Evolutionary conservation across 2,329 filamentous ascomycete genomes (phyloP).

Genomic region (Botrytis byssoidea): DNA sequence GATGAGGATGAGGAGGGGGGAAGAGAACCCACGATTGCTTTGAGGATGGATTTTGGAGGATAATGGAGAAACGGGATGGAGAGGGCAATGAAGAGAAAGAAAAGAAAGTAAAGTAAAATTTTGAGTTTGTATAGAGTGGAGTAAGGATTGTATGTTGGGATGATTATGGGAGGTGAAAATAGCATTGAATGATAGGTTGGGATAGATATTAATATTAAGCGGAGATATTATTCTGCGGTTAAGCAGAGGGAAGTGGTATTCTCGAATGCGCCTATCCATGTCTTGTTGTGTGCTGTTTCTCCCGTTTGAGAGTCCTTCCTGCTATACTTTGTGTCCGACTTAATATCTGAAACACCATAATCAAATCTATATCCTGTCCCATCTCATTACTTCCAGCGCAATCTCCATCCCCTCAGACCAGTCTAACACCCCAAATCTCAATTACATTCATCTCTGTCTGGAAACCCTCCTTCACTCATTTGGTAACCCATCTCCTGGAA

Average conservation of each 20-base stretch:
- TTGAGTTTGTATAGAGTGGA: not conserved
- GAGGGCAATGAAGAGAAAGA: no score
- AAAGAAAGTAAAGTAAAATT: not conserved
- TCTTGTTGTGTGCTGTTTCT: not conserved
- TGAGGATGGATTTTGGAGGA: slow-evolving; percentile 87
- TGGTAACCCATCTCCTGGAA: not conserved
- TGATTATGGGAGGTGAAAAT: not conserved
- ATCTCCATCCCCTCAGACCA: not conserved
- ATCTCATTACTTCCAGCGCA: not conserved
- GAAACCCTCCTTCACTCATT: not conserved
- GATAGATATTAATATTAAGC: slow-evolving; percentile 3
- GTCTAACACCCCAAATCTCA: not conserved
- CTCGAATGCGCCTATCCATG: not conserved
- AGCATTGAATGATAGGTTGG: not conserved
- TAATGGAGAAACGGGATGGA: slow-evolving; percentile 42
- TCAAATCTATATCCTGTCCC: not conserved
- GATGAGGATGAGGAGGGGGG: slow-evolving; percentile 46
- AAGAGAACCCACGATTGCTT: slow-evolving; percentile 76
- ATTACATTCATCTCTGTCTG: not conserved
- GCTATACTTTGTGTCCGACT: not conserved
- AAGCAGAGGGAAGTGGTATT: not conserved
- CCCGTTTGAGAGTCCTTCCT: not conserved
- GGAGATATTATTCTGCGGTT: not conserved
- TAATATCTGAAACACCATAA: not conserved
- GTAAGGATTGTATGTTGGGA: not conserved